These are phyloP conservation scores for Colletotrichum sp. DNA, from an alignment of 2,329 filamentous ascomycete species.

Conservation along the genomic window DNA sequence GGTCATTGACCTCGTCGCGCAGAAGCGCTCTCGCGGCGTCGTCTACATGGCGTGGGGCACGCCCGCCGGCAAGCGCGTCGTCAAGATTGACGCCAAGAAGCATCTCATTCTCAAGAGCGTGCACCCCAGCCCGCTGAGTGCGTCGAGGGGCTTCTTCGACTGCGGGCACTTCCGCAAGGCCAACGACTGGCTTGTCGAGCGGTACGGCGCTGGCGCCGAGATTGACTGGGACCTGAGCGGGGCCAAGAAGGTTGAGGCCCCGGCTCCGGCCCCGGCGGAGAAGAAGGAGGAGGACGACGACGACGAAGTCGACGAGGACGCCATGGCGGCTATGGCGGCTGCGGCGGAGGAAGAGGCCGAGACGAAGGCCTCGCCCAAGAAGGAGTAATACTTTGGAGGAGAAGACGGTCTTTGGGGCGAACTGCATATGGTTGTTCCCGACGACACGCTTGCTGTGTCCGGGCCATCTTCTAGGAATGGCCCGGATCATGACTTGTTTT, in stretches of 20 bases:
- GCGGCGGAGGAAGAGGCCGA: slow-evolving; percentile 18
- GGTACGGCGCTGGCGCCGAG: slow-evolving; percentile 80
- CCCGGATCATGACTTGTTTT: not conserved
- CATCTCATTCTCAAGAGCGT: slow-evolving; percentile 87
- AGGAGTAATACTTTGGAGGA: slow-evolving; percentile 1
- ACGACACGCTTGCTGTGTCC: not conserved
- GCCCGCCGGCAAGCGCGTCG: slow-evolving; percentile 80
- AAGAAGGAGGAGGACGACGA: slow-evolving; percentile 17
- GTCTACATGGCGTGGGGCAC: slow-evolving; percentile 96
- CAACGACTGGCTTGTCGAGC: slow-evolving; percentile 81
- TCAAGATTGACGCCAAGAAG: slow-evolving; percentile 71
- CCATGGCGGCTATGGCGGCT: not conserved
- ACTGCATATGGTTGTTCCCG: not conserved
- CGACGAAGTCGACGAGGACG: slow-evolving; percentile 2
- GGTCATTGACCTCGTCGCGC: slow-evolving; percentile 85
- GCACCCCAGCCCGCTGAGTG: slow-evolving; percentile 93
- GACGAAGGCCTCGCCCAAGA: slow-evolving; percentile 21
- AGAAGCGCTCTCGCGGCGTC: slow-evolving; percentile 78
- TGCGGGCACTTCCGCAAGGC: slow-evolving; percentile 82
- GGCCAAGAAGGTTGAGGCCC: slow-evolving; percentile 14
- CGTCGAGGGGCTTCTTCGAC: slow-evolving; percentile 80
- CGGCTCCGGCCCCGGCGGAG: not conserved
- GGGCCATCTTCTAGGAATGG: not conserved
- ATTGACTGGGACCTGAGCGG: slow-evolving; percentile 80
- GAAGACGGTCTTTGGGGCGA: slow-evolving; percentile 10